Percentiles rank a stretch among this genome's conserved stretches.
phyloP scores from a whole-genome alignment of 106 monocot genomes.

The Apostasia ramifera region DNA sequence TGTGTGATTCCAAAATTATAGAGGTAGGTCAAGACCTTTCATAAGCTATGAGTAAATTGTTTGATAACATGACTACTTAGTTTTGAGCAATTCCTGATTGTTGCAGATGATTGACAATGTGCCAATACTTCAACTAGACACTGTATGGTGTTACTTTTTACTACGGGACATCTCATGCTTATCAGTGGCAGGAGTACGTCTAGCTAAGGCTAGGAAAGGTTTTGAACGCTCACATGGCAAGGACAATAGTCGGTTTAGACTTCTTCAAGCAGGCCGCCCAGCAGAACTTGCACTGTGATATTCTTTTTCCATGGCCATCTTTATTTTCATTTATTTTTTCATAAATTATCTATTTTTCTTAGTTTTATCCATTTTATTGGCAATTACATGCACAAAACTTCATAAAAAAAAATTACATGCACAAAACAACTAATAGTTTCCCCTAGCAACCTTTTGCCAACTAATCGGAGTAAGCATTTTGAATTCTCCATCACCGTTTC shows the following conservation, averaged over 20 bases:
- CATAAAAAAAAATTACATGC: too few relatives aligned
- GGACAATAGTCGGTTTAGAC: slow-evolving; percentile 63
- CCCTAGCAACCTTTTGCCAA: too few relatives aligned
- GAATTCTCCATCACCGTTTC: too few relatives aligned
- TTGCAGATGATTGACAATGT: slow-evolving; percentile 86
- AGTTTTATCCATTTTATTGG: background rate
- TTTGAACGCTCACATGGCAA: slow-evolving; percentile 88
- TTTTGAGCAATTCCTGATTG: background rate
- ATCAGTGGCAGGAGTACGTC: slow-evolving; percentile 67
- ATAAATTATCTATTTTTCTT: background rate
- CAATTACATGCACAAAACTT: too few relatives aligned
- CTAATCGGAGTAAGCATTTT: too few relatives aligned
- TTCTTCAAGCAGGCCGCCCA: slow-evolving; percentile 67
- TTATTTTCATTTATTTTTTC: background rate
- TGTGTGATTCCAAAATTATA: slow-evolving; percentile 66
- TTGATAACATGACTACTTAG: background rate
- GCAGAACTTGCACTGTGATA: slow-evolving; percentile 87
- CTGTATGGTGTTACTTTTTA: slow-evolving; percentile 98
- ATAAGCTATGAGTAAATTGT: background rate
- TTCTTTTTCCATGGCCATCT: background rate
- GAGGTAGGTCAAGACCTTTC: slow-evolving; percentile 32
- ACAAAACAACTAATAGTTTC: background rate
- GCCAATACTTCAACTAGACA: slow-evolving; percentile 93
- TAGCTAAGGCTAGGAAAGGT: slow-evolving; percentile 76
- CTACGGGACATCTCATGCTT: slow-evolving; percentile 80